phyloP scores from a whole-genome alignment of 306 rosid species.

The Citrullus amarus region DNA sequence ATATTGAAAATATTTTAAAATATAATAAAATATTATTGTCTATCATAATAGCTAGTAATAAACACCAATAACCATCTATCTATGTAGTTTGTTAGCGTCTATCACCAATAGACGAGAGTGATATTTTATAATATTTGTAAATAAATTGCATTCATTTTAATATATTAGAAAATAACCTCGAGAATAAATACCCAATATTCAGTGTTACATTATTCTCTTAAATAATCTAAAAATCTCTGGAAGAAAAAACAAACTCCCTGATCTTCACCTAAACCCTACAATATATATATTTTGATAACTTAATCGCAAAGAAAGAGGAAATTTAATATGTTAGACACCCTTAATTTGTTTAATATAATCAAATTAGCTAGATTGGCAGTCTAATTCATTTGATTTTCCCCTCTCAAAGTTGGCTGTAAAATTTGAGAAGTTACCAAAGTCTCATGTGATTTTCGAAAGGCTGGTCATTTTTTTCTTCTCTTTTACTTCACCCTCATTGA shows the following conservation, averaged over 20 bases:
- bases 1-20: too few species aligned
- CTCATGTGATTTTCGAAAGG: not conserved
- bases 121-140: too few species aligned
- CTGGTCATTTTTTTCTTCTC: not conserved
- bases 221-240: not conserved
- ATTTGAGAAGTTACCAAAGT: not conserved
- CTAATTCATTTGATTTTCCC: not conserved
- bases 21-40: too few species aligned
- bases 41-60: too few species aligned
- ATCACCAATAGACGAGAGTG: too few species aligned
- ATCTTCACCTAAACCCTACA: not conserved
- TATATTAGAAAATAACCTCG: too few species aligned
- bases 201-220: not conserved
- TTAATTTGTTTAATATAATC: not conserved
- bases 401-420: not conserved
- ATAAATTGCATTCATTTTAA: too few species aligned
- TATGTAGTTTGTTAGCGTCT: too few species aligned
- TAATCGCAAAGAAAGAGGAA: not conserved
- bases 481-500: not conserved
- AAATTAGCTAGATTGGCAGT: not conserved
- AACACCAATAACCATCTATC: too few species aligned
- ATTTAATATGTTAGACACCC: not conserved
- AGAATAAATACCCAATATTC: too few species aligned
- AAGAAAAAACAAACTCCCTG: not conserved
- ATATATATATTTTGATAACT: not conserved